Evolutionary conservation across 495 filamentous ascomycete genomes (phyloP), one percentile per base, ranked within the genome.

Genomic region (Trichoderma reesei): DNA sequence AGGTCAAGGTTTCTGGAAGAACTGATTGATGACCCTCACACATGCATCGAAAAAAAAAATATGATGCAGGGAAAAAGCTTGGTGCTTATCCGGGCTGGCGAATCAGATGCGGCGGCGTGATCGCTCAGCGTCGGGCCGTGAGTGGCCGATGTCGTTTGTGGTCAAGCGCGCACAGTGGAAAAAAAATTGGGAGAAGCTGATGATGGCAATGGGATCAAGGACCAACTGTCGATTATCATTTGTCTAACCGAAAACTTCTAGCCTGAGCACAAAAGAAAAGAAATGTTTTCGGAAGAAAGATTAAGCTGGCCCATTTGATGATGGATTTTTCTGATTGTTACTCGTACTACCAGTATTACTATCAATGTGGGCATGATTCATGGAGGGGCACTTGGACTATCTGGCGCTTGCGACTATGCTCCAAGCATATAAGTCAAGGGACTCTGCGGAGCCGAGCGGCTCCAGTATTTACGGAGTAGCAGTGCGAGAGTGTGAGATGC

Each of bases 271-370:
- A 51, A 51, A 14, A 20, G 31, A 51, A 20, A 56, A 56, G n/a
- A n/a, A n/a, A n/a, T n/a, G n/a, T n/a, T n/a, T 26, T 56, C 51
- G 51, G 51, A 26, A 56, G 51, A 56, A 56, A 56, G 51, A 56
- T 56, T 56, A 56, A 56, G 51, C 51, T 56, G n/a, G n/a, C n/a
- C n/a, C n/a, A n/a, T n/a, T n/a, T n/a, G n/a, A n/a, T n/a, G n/a
- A n/a, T n/a, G n/a, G n/a, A n/a, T n/a, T n/a, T n/a, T n/a, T n/a
- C n/a, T n/a, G n/a, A n/a, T n/a, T n/a, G n/a, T n/a, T n/a, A n/a
- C n/a, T n/a, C n/a, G n/a, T n/a, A n/a, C n/a, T n/a, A n/a, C n/a
- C n/a, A n/a, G n/a, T n/a, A n/a, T n/a, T n/a, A n/a, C n/a, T n/a
- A n/a, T n/a, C n/a, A n/a, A n/a, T n/a, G 44, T 48, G 44, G 44